Conservation (phyloP, 208 protist species). For the Trypanosoma congolense region DNA sequence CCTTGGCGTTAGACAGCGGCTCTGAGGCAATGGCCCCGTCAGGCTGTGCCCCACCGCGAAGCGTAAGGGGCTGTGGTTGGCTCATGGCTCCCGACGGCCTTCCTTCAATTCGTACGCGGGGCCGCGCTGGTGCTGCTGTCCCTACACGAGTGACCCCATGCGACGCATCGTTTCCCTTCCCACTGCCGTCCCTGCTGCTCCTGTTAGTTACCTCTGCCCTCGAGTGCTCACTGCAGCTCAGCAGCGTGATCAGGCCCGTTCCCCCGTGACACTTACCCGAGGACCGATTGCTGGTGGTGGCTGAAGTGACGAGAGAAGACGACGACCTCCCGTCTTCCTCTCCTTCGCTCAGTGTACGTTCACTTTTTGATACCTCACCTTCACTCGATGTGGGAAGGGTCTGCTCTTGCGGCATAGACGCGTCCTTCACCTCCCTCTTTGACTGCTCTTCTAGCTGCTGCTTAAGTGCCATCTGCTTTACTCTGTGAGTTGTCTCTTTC, state of each 20-base stretch:
- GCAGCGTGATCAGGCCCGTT: no score
- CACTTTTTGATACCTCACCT: no score
- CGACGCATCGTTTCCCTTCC: no score
- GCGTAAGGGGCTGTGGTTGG: neutral
- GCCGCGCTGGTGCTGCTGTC: neutral
- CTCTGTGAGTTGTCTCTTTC: slow-evolving; percentile 41
- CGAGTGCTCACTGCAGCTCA: no score
- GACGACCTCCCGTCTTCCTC: no score
- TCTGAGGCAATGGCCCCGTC: neutral
- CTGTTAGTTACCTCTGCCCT: no score
- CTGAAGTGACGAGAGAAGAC: no score
- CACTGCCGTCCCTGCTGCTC: no score
- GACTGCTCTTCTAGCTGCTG: slow-evolving; percentile 31
- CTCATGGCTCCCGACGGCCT: neutral
- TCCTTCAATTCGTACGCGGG: neutral
- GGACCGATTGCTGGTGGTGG: no score
- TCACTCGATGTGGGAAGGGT: neutral
- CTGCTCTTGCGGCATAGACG: neutral
- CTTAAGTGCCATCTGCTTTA: slow-evolving; percentile 21
- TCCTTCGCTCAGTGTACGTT: no score
- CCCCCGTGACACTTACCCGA: no score
- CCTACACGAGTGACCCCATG: neutral
- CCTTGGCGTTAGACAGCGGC: neutral
- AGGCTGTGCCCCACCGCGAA: neutral
- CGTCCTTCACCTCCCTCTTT: neutral